These are phyloP conservation scores for Podila epigama DNA, from an alignment of 192 early-diverging fungal species.

Conservation along the genomic window DNA sequence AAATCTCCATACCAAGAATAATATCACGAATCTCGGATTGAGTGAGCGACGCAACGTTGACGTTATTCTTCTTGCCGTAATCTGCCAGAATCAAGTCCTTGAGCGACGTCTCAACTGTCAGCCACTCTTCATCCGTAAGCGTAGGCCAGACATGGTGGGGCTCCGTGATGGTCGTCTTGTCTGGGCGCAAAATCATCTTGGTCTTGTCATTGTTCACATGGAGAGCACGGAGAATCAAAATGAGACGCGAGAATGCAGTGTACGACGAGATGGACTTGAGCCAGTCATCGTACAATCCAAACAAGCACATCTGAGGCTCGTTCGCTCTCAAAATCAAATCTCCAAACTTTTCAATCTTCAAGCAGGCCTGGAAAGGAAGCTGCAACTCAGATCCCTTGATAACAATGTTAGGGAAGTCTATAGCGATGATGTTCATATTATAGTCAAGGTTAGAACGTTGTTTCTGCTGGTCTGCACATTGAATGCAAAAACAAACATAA, in stretches of 20 bases:
- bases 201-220: constrained; percentile 99
- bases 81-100: constrained; percentile 98
- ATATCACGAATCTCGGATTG: constrained; percentile 98
- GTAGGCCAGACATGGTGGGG: constrained; percentile 99
- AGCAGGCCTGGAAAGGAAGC: constrained; percentile 96
- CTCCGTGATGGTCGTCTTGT: constrained; percentile 92
- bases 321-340: constrained; percentile 98
- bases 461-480: too few species aligned
- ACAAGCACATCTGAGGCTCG: constrained; percentile 95
- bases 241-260: constrained; percentile 97
- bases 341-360: constrained; percentile 99
- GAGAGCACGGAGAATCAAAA: constrained; percentile 94
- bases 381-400: constrained; percentile 98
- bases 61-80: constrained; percentile 99
- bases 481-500: not conserved
- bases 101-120: constrained; percentile 90
- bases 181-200: constrained; percentile 95
- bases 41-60: constrained; percentile 96
- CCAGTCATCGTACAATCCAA: constrained; percentile 97
- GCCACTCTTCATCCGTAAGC: constrained; percentile 96
- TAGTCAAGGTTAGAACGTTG: too few species aligned
- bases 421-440: too few species aligned
- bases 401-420: constrained; percentile 99
- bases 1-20: constrained; percentile 99
- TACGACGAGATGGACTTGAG: constrained; percentile 92